phyloP scores from a whole-genome alignment of 1,284 basidiomycete genomes.

The Boletus smithii region DNA sequence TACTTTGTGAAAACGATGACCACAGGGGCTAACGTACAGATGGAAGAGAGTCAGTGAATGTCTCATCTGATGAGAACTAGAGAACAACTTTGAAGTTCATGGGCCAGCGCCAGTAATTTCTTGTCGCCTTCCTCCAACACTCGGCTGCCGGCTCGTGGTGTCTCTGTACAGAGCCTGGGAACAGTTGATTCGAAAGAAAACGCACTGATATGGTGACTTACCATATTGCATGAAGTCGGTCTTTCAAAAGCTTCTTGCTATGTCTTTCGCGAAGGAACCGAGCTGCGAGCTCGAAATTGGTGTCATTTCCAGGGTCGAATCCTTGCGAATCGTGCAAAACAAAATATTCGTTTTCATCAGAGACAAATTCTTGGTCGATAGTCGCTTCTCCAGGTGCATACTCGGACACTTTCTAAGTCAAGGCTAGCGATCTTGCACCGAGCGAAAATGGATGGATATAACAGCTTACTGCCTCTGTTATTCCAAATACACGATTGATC shows the following conservation, averaged over 20 bases:
- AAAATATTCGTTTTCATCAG: conserved; percentile 9
- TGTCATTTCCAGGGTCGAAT: conserved; percentile 4
- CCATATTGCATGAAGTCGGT: conserved; percentile 10
- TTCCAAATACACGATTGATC: conserved; percentile 8
- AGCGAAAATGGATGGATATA: background rate
- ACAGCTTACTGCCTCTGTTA: conserved; percentile 3
- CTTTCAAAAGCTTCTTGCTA: background rate
- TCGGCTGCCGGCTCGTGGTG: conserved; percentile 8
- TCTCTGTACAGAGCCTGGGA: conserved; percentile 11
- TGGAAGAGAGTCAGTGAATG: background rate
- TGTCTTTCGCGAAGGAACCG: conserved; percentile 6
- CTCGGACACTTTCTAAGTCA: conserved; percentile 6
- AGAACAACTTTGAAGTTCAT: conserved; percentile 3
- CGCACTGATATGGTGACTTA: background rate
- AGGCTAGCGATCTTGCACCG: background rate
- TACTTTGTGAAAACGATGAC: conserved; percentile 5
- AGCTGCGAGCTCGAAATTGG: conserved; percentile 3
- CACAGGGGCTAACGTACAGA: background rate
- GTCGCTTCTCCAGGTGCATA: conserved; percentile 5
- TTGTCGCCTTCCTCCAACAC: conserved; percentile 12
- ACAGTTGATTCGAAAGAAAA: background rate
- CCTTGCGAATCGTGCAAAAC: conserved; percentile 10
- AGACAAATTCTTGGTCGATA: conserved; percentile 9
- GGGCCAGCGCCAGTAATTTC: conserved; percentile 1
- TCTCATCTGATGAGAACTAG: background rate